Evolutionary conservation across 2,329 filamentous ascomycete species (phyloP), one percentile per base, ranked within the genome.

Genomic region (Ceratocystis diversiconidia): DNA sequence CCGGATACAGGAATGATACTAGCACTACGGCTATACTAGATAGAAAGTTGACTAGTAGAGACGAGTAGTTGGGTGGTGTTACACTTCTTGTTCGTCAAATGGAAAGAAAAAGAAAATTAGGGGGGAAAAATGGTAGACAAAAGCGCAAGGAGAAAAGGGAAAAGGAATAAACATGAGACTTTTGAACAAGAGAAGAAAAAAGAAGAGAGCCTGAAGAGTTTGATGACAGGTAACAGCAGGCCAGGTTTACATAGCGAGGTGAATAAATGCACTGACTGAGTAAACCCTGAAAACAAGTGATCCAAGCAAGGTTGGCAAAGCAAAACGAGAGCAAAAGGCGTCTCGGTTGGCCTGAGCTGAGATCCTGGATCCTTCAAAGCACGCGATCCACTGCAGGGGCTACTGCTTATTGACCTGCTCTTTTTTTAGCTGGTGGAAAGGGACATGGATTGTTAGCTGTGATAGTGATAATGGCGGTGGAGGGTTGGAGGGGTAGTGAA

Each of bases 351-450:
- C 28, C 61, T 62, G 61, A 48, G 61, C 43, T 61, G 41, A 65
- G 63, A 65, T 65, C 63, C 63, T 65, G 52, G 32, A 64, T 64
- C 62, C 62, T 64, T 64, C 62, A 64, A 64, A 64, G 41, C 62
- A 64, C 62, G 62, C 62, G 62, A 64, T 64, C 22, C 44, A 52
- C 50, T 64, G 50, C 62, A 59, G 52, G 62, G 62, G 50, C 36
- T 64, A 19, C 28, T 59, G 19, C 59, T 59, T n/a, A 19, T 59
- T 28, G n/a, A 44, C 10, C 36, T 64, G 36, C 28, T 50, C 28
- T 46, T 62, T 57, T 44, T 43, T 36, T 32, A 57, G 48, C 10
- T 43, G 44, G n/a, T 44, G 25, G 59, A 61, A 19, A 19, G 41
- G 32, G 19, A 43, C 12, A 60, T 60, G 30, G 59, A 36, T 2